phyloP scores from a whole-genome alignment of 2,329 filamentous ascomycete genomes.

The Fusarium algeriense region DNA sequence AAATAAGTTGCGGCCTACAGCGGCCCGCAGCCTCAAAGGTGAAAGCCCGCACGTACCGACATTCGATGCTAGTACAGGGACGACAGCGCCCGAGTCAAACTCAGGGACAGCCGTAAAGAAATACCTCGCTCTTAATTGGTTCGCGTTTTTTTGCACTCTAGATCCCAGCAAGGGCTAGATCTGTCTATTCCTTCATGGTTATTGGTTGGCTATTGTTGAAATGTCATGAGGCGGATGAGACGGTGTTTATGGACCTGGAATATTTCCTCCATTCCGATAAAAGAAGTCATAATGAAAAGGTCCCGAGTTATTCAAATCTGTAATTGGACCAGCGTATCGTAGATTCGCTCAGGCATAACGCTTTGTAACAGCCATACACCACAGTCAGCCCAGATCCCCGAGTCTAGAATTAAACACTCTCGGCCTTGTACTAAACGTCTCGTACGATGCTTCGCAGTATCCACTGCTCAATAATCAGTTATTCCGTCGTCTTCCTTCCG shows the following conservation, averaged over 20 bases:
- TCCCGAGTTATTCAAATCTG: background rate
- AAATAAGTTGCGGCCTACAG: conserved; percentile 12
- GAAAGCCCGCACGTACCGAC: conserved; percentile 11
- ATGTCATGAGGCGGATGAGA: conserved; percentile 4
- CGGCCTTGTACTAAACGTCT: conserved; percentile 18
- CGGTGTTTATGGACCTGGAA: background rate
- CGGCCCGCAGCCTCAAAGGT: conserved; percentile 23
- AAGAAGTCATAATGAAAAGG: background rate
- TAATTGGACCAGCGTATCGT: background rate
- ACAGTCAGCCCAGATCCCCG: conserved; percentile 4
- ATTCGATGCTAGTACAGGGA: conserved; percentile 4
- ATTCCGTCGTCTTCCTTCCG: conserved; percentile 23
- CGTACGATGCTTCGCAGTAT: conserved; percentile 37
- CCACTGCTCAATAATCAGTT: conserved; percentile 26
- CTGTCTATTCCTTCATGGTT: background rate
- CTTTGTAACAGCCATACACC: background rate
- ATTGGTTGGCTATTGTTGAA: conserved; percentile 12
- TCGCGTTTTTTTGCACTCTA: background rate
- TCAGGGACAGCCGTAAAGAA: conserved; percentile 33
- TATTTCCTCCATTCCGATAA: background rate
- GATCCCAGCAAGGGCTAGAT: conserved; percentile 8
- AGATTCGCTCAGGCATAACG: background rate
- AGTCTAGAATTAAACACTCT: conserved; percentile 19
- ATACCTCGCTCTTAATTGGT: conserved; percentile 42
- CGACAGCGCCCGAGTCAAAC: conserved; percentile 37